Evolutionary conservation across 73 alveolate genomes (phyloP), one percentile per base, ranked within the genome.

Genomic region (Paramecium tetraurelia): DNA sequence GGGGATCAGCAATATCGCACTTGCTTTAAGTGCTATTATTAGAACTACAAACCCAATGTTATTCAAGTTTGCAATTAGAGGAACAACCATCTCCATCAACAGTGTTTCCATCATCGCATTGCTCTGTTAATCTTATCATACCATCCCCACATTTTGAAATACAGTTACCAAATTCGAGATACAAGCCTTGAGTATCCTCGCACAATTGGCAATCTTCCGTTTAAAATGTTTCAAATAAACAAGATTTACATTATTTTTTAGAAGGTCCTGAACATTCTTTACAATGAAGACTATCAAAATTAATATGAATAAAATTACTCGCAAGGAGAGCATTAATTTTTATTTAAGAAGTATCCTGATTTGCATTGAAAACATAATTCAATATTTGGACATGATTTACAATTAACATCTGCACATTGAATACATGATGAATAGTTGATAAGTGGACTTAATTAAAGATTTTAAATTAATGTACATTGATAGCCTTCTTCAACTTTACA

Each of bases 101-200:
- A 75, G 2, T 75, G 38, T 75, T 75, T 14, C 87, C 87, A 75
- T 75, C 87, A 40, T 75, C 87, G 7, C 87, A 75, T 40, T 75
- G n/a, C 22, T 75, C 87, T 33, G 38, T 33, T 10, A 31, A 6
- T 31, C 36, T 12, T 40, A 27, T 1, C 0, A 31, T 7, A n/a
- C 87, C 87, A 75, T 75, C 87, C n/a, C 87, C 87, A 40, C 87
- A 75, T n/a, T n/a, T 53, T n/a, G 69, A 53, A 1, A 53, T 4
- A 4, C 69, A 53, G 0, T 58, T 72, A 11, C 96, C 96, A 46
- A 92, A 95, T 14, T 92, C 95, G 33, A 53, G 69, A 72, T 85
- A 86, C 29, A 59, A 41, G 2, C 16, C 27, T 50, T 93, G 59
- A 59, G 92, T 92, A 93, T 93, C 96, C 69, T 93, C 96, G 29